phyloP scores from a whole-genome alignment of 805 yeast genomes.

The Lipomyces starkeyi region DNA sequence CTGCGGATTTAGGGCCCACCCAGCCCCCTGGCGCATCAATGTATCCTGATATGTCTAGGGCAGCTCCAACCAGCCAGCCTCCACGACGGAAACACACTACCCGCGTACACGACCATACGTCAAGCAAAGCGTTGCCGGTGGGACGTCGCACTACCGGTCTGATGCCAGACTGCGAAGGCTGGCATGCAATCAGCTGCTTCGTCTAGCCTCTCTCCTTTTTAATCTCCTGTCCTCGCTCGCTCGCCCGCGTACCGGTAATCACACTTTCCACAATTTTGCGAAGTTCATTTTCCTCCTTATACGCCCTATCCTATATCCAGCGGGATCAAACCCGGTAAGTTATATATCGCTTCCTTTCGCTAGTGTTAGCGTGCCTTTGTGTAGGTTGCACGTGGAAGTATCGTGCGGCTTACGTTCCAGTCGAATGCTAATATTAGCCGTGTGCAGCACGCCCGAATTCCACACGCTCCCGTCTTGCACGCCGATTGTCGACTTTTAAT shows the following conservation, averaged over 20 bases:
- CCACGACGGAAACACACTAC: background rate
- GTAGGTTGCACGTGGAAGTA: background rate
- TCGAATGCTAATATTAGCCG: slow-evolving; percentile 2
- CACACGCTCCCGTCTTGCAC: background rate
- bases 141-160: background rate
- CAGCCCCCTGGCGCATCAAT: background rate
- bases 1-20: background rate
- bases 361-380: background rate
- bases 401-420: slow-evolving; percentile 18
- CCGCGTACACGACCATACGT: too few relatives aligned
- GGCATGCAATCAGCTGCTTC: background rate
- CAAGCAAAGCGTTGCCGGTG: background rate
- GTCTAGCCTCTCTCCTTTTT: background rate
- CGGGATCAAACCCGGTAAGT: background rate
- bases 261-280: background rate
- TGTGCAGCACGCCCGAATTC: background rate
- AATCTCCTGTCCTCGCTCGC: background rate
- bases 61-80: background rate
- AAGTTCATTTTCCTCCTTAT: background rate
- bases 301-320: background rate
- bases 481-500: background rate
- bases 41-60: background rate
- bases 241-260: background rate
- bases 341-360: background rate
- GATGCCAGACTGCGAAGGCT: background rate